Conservation (phyloP, 306 rosid genomes). For the Geum urbanum region DNA sequence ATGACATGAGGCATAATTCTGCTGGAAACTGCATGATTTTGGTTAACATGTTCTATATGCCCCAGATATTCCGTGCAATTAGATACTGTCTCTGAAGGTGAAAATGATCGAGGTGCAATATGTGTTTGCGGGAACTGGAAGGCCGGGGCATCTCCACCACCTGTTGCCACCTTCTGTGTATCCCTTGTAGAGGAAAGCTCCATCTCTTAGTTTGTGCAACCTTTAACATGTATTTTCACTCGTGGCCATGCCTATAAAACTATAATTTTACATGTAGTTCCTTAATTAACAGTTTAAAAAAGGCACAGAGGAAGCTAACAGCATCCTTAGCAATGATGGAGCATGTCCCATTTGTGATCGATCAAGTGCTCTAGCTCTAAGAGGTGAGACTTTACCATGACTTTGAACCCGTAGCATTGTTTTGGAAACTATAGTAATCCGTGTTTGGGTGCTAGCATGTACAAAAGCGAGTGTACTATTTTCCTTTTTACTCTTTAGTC, state of each 20-base stretch:
- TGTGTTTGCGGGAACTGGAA: constrained; percentile 95
- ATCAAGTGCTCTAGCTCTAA: no score
- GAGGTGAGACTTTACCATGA: no score
- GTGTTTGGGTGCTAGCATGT: no score
- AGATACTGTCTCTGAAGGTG: constrained; percentile 36
- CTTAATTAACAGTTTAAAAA: constrained; percentile 40
- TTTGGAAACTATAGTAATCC: not conserved
- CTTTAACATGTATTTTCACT: not conserved
- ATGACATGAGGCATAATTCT: not conserved
- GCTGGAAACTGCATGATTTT: constrained; percentile 22
- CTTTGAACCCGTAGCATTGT: not conserved
- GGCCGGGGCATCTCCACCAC: constrained; percentile 91
- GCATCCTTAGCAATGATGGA: no score
- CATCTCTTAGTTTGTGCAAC: constrained; percentile 5
- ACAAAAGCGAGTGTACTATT: no score
- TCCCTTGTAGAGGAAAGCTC: constrained; percentile 33
- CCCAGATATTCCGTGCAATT: constrained; percentile 31
- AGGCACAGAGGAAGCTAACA: constrained; percentile 88
- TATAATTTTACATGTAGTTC: constrained; percentile 28
- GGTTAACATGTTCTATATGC: constrained; percentile 36
- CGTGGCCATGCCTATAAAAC: not conserved
- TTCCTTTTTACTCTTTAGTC: no score
- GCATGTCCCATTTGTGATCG: no score
- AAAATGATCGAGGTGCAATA: constrained; percentile 99
- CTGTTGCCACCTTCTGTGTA: constrained; percentile 92